These are phyloP conservation scores for Leishmania arabica DNA, from an alignment of 208 protist genomes.

Conservation along the genomic window DNA sequence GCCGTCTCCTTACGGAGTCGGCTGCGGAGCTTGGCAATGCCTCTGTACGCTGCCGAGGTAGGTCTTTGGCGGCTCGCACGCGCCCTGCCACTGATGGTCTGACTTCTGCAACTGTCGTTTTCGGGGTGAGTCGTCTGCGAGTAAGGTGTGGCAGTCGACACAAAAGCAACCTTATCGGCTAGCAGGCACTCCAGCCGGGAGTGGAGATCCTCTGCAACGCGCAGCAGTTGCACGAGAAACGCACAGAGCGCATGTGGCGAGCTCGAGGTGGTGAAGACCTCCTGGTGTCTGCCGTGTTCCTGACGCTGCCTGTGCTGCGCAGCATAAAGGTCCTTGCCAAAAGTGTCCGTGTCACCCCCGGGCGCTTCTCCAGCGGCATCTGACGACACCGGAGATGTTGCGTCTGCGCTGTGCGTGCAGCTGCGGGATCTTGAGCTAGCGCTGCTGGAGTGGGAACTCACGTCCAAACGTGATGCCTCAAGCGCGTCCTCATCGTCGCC, in stretches of 20 bases:
- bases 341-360: neutral
- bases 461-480: conserved; percentile 16
- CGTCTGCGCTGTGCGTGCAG: neutral
- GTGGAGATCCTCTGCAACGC: conserved; percentile 19
- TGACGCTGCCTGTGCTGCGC: neutral
- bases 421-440: neutral
- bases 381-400: neutral
- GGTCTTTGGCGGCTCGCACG: neutral
- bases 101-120: neutral
- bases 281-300: neutral
- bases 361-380: neutral
- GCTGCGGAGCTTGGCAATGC: conserved; percentile 27
- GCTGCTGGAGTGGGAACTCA: conserved; percentile 36
- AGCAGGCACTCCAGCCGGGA: neutral
- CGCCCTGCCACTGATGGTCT: neutral
- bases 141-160: neutral
- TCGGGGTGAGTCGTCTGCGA: neutral
- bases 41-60: conserved; percentile 4
- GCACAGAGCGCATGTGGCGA: conserved; percentile 5
- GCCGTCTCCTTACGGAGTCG: conserved; percentile 30
- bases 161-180: neutral
- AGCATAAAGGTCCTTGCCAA: neutral
- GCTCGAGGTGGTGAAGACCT: conserved; percentile 12
- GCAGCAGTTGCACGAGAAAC: conserved; percentile 10
- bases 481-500: conserved; percentile 15